Percentiles rank a stretch among this genome's conserved stretches.
Conservation (phyloP, 306 rosid species). For the Sindora glabra region DNA sequence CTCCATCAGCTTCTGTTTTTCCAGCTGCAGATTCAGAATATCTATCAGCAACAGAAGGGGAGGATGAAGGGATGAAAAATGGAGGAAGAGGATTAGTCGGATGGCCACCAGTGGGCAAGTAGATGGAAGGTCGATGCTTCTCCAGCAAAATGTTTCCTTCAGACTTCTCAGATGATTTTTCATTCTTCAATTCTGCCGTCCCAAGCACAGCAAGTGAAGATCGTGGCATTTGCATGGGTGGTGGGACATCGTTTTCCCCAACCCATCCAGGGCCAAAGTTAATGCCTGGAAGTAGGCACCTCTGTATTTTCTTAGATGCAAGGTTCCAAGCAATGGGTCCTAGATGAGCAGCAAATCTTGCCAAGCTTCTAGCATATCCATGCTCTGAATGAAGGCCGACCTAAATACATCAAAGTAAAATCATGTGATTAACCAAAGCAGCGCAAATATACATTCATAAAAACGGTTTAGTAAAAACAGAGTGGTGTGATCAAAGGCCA, state of each 20-base stretch:
- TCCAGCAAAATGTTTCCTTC: conserved; percentile 21
- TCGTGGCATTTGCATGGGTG: conserved; percentile 10
- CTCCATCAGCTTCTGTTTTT: conserved; percentile 28
- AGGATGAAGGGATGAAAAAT: conserved; percentile 20
- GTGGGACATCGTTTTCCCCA: conserved; percentile 43
- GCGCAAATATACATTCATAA: not conserved
- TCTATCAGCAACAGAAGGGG: conserved; percentile 9
- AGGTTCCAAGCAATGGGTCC: conserved; percentile 54
- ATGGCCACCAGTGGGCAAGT: conserved; percentile 16
- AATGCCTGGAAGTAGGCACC: conserved; percentile 33
- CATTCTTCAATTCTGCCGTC: conserved; percentile 18
- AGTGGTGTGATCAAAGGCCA: not conserved
- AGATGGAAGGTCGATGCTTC: conserved; percentile 16
- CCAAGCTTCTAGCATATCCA: conserved; percentile 58
- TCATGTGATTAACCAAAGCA: conserved; percentile 8
- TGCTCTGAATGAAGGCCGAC: conserved; percentile 53
- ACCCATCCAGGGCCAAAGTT: conserved; percentile 68
- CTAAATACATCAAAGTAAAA: conserved; percentile 30
- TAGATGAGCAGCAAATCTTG: conserved; percentile 51
- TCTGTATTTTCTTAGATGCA: conserved; percentile 43
- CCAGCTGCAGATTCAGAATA: conserved; percentile 17
- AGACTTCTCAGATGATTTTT: conserved; percentile 14
- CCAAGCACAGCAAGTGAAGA: conserved; percentile 11
- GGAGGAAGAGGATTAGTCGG: conserved; percentile 17
- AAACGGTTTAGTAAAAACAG: not conserved